A percentile compares a stretch with the other conserved stretches of the same genome.
phyloP scores from a whole-genome alignment of 208 protist genomes.

The Leishmania tarentolae region DNA sequence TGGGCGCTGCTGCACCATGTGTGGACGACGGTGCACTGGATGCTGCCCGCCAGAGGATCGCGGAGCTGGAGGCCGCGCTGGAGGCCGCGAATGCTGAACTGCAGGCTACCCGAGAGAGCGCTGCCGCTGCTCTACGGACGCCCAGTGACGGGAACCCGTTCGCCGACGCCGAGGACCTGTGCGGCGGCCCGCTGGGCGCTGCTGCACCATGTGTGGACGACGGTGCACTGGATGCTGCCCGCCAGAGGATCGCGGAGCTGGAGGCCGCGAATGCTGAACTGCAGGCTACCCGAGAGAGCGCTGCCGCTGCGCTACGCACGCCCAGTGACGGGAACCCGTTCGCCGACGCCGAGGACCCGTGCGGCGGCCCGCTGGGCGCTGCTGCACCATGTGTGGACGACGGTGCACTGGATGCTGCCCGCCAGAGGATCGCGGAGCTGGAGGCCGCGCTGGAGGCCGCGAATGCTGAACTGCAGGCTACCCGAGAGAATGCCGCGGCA shows the following conservation, averaged over 20 bases:
- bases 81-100: not conserved
- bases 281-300: not conserved
- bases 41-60: slow-evolving; percentile 18
- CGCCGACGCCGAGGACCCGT: slow-evolving; percentile 18
- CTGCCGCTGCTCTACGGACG: slow-evolving; percentile 1
- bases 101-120: slow-evolving; percentile 7
- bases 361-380: not conserved
- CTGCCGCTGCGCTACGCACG: not conserved
- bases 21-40: slow-evolving; percentile 9
- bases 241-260: slow-evolving; percentile 22
- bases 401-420: slow-evolving; percentile 15
- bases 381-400: not conserved
- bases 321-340: slow-evolving; percentile 22
- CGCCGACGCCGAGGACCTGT: slow-evolving; percentile 14
- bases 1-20: not conserved
- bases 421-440: slow-evolving; percentile 22
- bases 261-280: slow-evolving; percentile 5
- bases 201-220: not conserved
- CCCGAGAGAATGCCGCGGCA: not conserved
- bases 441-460: slow-evolving; percentile 16
- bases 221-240: slow-evolving; percentile 20
- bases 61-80: slow-evolving; percentile 24
- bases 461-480: slow-evolving; percentile 5
- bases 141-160: slow-evolving; percentile 20
- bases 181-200: not conserved